Evolutionary conservation across 352 stramenopile species (phyloP).

Genomic region (Plasmopara muralis): DNA sequence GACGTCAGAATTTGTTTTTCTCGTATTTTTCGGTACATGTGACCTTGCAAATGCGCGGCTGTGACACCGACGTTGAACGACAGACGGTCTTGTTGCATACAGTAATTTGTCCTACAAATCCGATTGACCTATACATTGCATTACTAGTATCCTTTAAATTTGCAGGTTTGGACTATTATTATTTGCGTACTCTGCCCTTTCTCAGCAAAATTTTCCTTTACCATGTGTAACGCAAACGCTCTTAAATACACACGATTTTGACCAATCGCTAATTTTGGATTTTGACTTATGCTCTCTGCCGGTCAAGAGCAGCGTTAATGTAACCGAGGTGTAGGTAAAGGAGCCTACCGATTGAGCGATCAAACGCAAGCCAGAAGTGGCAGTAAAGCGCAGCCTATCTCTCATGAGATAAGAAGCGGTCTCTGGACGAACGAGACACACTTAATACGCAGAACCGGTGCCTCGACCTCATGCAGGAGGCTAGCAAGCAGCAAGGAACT

Average conservation of each 20-base stretch:
- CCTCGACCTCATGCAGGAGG: conserved; percentile 15
- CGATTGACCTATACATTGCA: too few species aligned
- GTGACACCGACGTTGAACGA: neutral
- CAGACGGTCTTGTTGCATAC: neutral
- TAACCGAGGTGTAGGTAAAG: conserved; percentile 1
- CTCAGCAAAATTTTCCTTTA: neutral
- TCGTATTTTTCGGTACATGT: too few species aligned
- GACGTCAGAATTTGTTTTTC: too few species aligned
- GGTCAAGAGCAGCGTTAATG: neutral
- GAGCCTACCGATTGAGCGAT: conserved; percentile 17
- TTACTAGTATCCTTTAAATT: neutral
- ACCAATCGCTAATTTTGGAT: too few species aligned
- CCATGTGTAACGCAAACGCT: neutral
- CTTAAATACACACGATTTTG: neutral
- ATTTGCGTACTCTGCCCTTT: neutral
- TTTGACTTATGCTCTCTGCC: too few species aligned
- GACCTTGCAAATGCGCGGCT: neutral
- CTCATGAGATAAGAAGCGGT: conserved; percentile 17
- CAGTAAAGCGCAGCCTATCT: conserved; percentile 16
- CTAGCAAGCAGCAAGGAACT: conserved; percentile 8
- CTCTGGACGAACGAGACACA: conserved; percentile 10
- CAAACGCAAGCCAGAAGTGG: conserved; percentile 11
- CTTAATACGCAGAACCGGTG: conserved; percentile 10
- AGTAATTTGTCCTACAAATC: neutral
- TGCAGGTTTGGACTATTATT: neutral